Evolutionary conservation across 805 yeast species (phyloP).

Genomic region (Hermanozyma aechmeae): DNA sequence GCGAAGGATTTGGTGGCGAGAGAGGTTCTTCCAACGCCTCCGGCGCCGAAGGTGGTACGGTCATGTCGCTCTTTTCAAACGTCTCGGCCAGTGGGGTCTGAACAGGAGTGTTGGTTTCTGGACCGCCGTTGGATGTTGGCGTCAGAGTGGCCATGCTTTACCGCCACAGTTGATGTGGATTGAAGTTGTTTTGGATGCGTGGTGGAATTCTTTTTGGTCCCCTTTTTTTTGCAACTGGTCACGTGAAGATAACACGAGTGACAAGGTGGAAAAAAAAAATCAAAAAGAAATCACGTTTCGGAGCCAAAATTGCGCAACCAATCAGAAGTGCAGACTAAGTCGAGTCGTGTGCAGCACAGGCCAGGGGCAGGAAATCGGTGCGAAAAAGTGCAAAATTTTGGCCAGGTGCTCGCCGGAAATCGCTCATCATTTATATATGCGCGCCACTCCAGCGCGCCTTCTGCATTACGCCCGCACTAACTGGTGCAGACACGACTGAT

Average conservation of each 20-base stretch:
- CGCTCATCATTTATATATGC: slow-evolving; percentile 13
- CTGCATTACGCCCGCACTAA: too few species aligned
- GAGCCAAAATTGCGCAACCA: too few species aligned
- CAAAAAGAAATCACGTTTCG: too few species aligned
- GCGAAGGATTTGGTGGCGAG: slow-evolving; percentile 38
- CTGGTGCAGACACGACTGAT: too few species aligned
- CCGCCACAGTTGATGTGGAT: slow-evolving; percentile 3
- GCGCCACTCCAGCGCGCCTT: too few species aligned
- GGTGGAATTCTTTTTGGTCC: neutral
- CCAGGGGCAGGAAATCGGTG: slow-evolving; percentile 3
- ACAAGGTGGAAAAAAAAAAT: too few species aligned
- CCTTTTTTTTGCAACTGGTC: slow-evolving; percentile 2
- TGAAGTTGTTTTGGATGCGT: slow-evolving; percentile 4
- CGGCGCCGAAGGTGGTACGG: slow-evolving; percentile 1
- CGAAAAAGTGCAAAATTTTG: slow-evolving; percentile 8
- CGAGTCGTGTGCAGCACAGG: slow-evolving; percentile 8
- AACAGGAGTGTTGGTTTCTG: slow-evolving; percentile 28
- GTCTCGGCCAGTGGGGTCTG: slow-evolving; percentile 29
- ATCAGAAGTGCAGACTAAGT: slow-evolving; percentile 1
- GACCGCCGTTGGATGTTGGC: slow-evolving; percentile 10
- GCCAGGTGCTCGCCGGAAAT: slow-evolving; percentile 9
- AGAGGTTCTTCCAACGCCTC: slow-evolving; percentile 25
- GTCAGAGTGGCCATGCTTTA: slow-evolving; percentile 21
- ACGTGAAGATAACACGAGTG: slow-evolving; percentile 7
- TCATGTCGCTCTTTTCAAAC: slow-evolving; percentile 13